Evolutionary conservation across 306 rosid species (phyloP), one percentile per base, ranked within the genome.

Genomic region (Vicia sativa): DNA sequence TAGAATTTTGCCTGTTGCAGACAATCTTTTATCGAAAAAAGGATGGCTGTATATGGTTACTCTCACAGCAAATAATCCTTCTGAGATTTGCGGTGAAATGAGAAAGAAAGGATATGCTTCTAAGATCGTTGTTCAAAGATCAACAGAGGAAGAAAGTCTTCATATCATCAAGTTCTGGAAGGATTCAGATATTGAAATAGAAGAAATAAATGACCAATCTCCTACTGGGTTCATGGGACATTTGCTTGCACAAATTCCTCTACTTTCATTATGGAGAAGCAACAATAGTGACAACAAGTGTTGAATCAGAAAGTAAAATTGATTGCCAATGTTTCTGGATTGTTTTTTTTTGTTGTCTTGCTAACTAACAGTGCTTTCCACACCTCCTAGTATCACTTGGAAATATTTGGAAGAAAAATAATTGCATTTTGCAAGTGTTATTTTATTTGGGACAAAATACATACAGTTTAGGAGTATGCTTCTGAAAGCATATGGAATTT

Each of bases 41-140:
- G 99, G 99, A 31, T 95, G 97, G 97, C 60, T 95, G 73, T 95
- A 95, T 84, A 54, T 91, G 89, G 92, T 95, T 58, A 84, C 89
- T 44, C 95, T 95, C 65, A 65, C 87, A 15, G 86, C 93, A 58
- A 90, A 90, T 68, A 78, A 81, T 67, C 99, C 99, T 59, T 76
- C 84, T 45, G 85, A 88, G 86, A 78, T 90, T 69, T 95, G 99
- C 67, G 79, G 67, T 49, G 78, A 70, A 54, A 95, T 95, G 99
- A 84, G 86, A 70, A 72, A 76, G 67, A 91, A 80, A 72, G 97
- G 99, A 11, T 95, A 87, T 71, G 96, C 88, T 69, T 81, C 95
- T 23, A 82, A 86, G 74, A 88, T 95, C 68, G 74, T 88, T 66
- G 77, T 95, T 60, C 98, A 95, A 70, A 88, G 97, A 79, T 84